These are phyloP conservation scores for Penicillium sp. DNA, from an alignment of 2,329 filamentous ascomycete genomes.

Conservation along the genomic window DNA sequence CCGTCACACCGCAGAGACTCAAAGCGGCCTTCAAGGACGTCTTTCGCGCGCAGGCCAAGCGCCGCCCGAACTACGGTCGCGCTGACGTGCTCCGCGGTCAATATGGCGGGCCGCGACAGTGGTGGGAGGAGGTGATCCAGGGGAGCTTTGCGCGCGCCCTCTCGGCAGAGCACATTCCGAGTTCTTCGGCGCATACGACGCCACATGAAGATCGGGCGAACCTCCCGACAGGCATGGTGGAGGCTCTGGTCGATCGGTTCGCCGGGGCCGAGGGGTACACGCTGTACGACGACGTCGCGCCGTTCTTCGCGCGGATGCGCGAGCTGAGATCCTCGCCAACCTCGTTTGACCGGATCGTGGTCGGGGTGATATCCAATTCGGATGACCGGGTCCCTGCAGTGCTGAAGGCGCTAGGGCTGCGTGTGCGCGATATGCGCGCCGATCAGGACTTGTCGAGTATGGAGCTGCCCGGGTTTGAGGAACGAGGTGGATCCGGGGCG, in stretches of 20 bases:
- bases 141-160: conserved; percentile 35
- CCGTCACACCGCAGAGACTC: conserved; percentile 28
- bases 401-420: conserved; percentile 39
- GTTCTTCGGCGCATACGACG: background rate
- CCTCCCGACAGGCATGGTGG: conserved; percentile 36
- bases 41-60: conserved; percentile 32
- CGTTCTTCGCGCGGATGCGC: conserved; percentile 37
- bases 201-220: conserved; percentile 6
- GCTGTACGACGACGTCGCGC: conserved; percentile 40
- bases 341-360: conserved; percentile 36
- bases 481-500: conserved; percentile 1
- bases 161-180: background rate
- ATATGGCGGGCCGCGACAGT: conserved; percentile 41
- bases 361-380: conserved; percentile 48
- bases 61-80: conserved; percentile 47
- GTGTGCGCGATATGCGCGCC: conserved; percentile 35
- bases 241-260: conserved; percentile 40
- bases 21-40: conserved; percentile 38
- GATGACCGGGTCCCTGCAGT: conserved; percentile 45
- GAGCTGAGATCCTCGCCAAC: conserved; percentile 6
- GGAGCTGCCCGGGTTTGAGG: conserved; percentile 28
- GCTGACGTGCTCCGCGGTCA: conserved; percentile 34
- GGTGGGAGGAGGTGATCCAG: conserved; percentile 46
- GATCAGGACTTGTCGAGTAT: conserved; percentile 31
- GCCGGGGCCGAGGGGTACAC: conserved; percentile 41